Evolutionary conservation across 139 green algal species (phyloP), one percentile per base, ranked within the genome.

Genomic region (Chlorella sorokiniana): DNA sequence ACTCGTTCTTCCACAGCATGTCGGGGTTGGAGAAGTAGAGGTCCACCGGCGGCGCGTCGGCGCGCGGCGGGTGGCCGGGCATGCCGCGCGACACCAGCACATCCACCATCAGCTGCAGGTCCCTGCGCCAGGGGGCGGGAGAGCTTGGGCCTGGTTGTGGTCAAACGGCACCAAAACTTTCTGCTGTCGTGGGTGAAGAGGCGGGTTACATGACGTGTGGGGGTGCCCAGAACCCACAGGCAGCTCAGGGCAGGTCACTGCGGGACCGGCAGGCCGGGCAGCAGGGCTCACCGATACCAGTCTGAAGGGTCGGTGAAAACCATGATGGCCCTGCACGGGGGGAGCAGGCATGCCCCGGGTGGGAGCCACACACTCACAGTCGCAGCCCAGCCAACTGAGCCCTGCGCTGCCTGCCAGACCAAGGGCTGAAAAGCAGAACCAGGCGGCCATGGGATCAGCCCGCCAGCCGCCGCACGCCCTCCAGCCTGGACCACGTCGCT

Each of bases 1-100:
- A 90, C 38, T 94, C 87, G 44, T 92, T 71, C 18, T 7, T 35
- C 88, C 89, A 97, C 62, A 96, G 72, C 79, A 96, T 38, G 79
- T 96, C 93, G 22, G 87, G 81, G 68, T 94, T 91, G 77, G 67
- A 83, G 76, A 92, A 91, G 68, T 81, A 89, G 20, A 94, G 20
- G 7, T 73, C 29, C 6, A 75, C 33, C 23, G 74, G 67, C 1
- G 31, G 33, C 6, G 65, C 40, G 4, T 41, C 78, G n/a, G 42
- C 20, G 5, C 38, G 63, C 11, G 80, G 56, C 14, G 42, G 41
- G 35, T 63, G 41, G 35, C 81, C 81, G 33, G 83, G 56, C 23
- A 78, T 65, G n/a, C 81, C 84, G 18, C 69, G 27, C 3, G 81
- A 80, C 11, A 83, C 48, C 35, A 92, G 69, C 40, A 88, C 75